These are phyloP conservation scores for Borovskyia barvae DNA, from an alignment of 208 protist species.

Conservation along the genomic window DNA sequence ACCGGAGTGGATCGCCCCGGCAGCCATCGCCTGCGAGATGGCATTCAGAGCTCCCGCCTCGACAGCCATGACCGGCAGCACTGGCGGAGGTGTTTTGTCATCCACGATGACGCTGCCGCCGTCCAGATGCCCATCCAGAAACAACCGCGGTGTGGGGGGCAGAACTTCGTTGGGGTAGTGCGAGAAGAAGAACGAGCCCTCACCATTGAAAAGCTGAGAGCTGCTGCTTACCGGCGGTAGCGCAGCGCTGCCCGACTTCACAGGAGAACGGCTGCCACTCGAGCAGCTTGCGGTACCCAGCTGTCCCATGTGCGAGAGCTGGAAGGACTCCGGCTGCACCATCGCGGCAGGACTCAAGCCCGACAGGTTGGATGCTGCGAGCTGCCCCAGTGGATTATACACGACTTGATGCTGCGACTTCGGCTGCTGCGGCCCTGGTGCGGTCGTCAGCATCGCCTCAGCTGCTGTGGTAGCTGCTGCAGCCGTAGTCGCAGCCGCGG, in stretches of 20 bases:
- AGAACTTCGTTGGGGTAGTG: constrained; percentile 7
- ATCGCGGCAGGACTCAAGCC: background rate
- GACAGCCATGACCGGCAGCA: too few species aligned
- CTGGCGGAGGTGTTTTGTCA: too few species aligned
- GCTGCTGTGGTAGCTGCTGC: too few species aligned
- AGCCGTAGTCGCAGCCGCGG: too few species aligned
- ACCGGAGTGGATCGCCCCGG: constrained; percentile 1
- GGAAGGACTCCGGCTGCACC: background rate
- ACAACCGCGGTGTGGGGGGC: background rate
- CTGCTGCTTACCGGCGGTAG: constrained; percentile 3
- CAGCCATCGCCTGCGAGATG: too few species aligned
- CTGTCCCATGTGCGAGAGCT: background rate
- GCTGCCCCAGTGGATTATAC: background rate
- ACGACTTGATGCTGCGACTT: too few species aligned
- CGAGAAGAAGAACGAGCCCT: constrained; percentile 13
- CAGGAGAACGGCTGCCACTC: constrained; percentile 8
- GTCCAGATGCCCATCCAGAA: background rate
- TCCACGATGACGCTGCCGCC: background rate
- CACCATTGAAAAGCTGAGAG: constrained; percentile 10
- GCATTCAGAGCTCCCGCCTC: too few species aligned
- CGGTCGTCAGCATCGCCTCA: too few species aligned
- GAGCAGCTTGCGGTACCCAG: background rate
- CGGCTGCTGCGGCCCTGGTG: too few species aligned
- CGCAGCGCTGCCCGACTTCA: constrained; percentile 3
- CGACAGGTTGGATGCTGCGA: constrained; percentile 1